These are phyloP conservation scores for Apocynum venetum DNA, from an alignment of 257 asterid species.

Conservation along the genomic window DNA sequence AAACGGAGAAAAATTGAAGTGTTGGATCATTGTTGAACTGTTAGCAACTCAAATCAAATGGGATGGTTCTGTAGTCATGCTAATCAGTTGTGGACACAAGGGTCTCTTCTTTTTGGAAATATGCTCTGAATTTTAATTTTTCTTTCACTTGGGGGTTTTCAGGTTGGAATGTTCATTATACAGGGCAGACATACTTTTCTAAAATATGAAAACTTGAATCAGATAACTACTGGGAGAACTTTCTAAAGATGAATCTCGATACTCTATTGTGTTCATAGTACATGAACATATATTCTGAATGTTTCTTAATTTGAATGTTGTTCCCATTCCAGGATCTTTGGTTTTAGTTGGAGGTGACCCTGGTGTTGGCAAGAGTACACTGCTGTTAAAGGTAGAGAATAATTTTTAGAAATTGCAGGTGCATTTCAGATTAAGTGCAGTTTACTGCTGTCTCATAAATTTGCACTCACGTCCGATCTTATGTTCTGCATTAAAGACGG, in stretches of 20 bases:
- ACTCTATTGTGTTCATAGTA: background rate
- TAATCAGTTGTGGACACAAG: background rate
- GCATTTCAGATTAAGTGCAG: slow-evolving; percentile 4
- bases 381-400: slow-evolving; percentile 71
- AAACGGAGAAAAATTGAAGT: background rate
- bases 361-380: slow-evolving; percentile 95
- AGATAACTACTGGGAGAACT: background rate
- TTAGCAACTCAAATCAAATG: background rate
- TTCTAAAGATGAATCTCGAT: background rate
- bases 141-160: background rate
- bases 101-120: background rate
- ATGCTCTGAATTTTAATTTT: background rate
- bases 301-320: slow-evolving; percentile 8
- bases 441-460: slow-evolving; percentile 15
- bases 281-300: background rate
- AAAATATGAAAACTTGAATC: background rate
- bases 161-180: background rate
- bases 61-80: background rate
- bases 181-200: background rate
- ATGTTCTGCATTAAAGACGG: slow-evolving; percentile 51
- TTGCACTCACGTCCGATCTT: slow-evolving; percentile 17
- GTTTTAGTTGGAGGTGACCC: slow-evolving; percentile 97
- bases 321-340: slow-evolving; percentile 59
- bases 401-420: slow-evolving; percentile 14
- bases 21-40: background rate